These are phyloP conservation scores for Aureobasidium subglaciale DNA, from an alignment of 2,329 filamentous ascomycete genomes.

Conservation along the genomic window DNA sequence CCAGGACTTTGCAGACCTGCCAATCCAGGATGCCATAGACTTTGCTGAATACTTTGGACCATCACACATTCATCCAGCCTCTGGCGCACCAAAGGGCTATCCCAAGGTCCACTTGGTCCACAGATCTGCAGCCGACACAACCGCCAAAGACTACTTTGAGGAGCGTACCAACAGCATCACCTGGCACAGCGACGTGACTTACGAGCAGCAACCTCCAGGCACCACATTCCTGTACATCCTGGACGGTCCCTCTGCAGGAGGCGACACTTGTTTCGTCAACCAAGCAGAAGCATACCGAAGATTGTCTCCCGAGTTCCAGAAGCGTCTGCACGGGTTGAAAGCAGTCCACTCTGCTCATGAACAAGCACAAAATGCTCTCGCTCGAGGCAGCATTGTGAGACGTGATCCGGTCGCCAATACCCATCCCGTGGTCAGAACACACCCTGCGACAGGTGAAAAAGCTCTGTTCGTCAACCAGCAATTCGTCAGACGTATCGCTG, in stretches of 20 bases:
- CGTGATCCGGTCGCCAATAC: conserved; percentile 67
- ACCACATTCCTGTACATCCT: conserved; percentile 85
- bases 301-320: conserved; percentile 69
- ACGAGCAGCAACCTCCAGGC: conserved; percentile 80
- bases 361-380: conserved; percentile 65
- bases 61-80: conserved; percentile 75
- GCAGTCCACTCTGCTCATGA: conserved; percentile 76
- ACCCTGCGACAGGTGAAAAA: conserved; percentile 76
- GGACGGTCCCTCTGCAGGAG: conserved; percentile 72
- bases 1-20: conserved; percentile 59
- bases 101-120: conserved; percentile 76
- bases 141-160: conserved; percentile 55
- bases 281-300: conserved; percentile 74
- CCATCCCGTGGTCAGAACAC: conserved; percentile 74
- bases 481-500: conserved; percentile 75
- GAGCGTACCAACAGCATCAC: conserved; percentile 72
- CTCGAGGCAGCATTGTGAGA: conserved; percentile 61
- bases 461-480: conserved; percentile 76
- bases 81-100: conserved; percentile 64
- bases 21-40: conserved; percentile 62
- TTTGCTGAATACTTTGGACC: conserved; percentile 71
- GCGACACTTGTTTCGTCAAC: conserved; percentile 78
- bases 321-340: conserved; percentile 71
- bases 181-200: conserved; percentile 86
- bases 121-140: conserved; percentile 58